A percentile compares a stretch with the other conserved stretches of the same genome.
phyloP scores from a whole-genome alignment of 2,329 filamentous ascomycete species.

The Arthrinium puccinioides region DNA sequence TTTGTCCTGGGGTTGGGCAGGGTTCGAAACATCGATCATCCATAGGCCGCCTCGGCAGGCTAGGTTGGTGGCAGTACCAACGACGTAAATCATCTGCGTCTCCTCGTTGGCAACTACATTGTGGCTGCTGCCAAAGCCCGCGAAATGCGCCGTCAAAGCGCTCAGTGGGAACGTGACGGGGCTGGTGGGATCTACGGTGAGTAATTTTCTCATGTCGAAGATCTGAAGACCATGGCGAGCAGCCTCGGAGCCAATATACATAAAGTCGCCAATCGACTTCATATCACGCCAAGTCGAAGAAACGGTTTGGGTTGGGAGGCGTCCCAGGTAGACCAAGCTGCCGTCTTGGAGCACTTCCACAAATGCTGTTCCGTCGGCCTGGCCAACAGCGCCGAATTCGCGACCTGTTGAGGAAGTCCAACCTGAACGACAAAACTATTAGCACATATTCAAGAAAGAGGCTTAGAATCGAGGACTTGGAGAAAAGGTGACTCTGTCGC shows the following conservation, averaged over 20 bases:
- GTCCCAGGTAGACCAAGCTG: conserved; percentile 45
- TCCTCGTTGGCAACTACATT: conserved; percentile 41
- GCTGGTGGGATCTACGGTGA: conserved; percentile 33
- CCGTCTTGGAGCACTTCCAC: conserved; percentile 42
- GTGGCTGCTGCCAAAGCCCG: conserved; percentile 28
- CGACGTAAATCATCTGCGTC: conserved; percentile 30
- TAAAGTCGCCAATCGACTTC: conserved; percentile 28
- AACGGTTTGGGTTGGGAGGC: conserved; percentile 36
- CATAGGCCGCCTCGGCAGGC: conserved; percentile 47
- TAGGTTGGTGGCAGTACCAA: conserved; percentile 32
- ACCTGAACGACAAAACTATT: conserved; percentile 17
- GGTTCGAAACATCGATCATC: conserved; percentile 50
- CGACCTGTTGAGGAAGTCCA: conserved; percentile 45
- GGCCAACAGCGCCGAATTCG: conserved; percentile 47
- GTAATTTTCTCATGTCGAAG: conserved; percentile 55
- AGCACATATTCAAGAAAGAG: background rate
- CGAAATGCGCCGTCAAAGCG: conserved; percentile 1
- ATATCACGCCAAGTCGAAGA: conserved; percentile 47
- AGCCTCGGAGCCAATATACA: conserved; percentile 33
- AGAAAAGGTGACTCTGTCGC: too few species aligned
- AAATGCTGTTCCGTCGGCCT: conserved; percentile 47
- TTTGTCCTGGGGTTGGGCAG: conserved; percentile 42
- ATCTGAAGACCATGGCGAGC: conserved; percentile 50
- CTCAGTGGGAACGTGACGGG: conserved; percentile 34
- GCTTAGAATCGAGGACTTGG: too few species aligned